These are phyloP conservation scores for Paramicrosporidium saccamoebae DNA, from an alignment of 371 early-diverging fungal genomes.

Conservation along the genomic window DNA sequence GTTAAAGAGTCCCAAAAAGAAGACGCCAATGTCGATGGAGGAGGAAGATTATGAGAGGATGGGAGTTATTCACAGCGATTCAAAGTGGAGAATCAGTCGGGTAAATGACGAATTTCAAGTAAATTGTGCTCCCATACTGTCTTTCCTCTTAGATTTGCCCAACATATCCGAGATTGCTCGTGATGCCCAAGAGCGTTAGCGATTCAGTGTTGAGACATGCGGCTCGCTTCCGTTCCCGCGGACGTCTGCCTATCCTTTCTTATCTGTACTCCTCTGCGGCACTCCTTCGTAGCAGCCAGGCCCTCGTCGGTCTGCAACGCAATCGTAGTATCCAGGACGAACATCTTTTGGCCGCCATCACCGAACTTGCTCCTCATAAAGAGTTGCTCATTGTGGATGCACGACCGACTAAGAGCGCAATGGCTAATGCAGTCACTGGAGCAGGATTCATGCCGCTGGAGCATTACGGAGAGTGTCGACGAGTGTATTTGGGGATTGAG, in stretches of 20 bases:
- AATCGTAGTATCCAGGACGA: constrained; percentile 85
- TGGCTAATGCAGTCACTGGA: constrained; percentile 68
- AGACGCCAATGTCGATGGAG: too few relatives aligned
- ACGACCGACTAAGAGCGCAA: constrained; percentile 66
- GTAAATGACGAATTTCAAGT: background rate
- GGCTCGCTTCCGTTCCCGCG: constrained; percentile 58
- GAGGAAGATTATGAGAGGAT: too few relatives aligned
- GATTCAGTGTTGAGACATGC: constrained; percentile 63
- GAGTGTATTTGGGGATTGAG: constrained; percentile 60
- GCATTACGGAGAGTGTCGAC: constrained; percentile 51
- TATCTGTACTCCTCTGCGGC: constrained; percentile 67
- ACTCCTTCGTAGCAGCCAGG: constrained; percentile 73
- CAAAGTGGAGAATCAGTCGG: too few relatives aligned
- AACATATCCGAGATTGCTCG: constrained; percentile 53
- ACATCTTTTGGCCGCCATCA: constrained; percentile 25
- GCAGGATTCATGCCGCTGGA: constrained; percentile 79
- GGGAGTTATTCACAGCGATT: too few relatives aligned
- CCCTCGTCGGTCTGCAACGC: constrained; percentile 68
- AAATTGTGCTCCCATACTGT: background rate
- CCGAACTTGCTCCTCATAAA: background rate
- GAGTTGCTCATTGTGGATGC: constrained; percentile 68
- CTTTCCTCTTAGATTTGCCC: constrained; percentile 20
- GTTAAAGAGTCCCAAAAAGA: too few relatives aligned
- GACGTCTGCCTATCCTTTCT: constrained; percentile 52
- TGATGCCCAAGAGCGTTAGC: constrained; percentile 53